Evolutionary conservation across 139 green algal genomes (phyloP), one percentile per base, ranked within the genome.

Genomic region (Chloropicon primus): DNA sequence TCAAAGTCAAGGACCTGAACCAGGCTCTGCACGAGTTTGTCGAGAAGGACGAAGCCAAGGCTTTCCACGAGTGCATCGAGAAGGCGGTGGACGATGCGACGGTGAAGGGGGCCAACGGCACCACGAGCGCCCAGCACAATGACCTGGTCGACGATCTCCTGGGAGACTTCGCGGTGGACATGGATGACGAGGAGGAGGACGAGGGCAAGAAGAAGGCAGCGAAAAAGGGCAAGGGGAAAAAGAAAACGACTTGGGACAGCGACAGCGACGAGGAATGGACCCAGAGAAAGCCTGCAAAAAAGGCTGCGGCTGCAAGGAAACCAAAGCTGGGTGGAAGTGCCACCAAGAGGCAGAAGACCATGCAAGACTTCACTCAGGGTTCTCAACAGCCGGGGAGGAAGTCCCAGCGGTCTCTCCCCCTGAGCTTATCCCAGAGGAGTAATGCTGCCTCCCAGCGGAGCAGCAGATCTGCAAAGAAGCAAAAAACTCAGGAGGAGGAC

Each of bases 11-110:
- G 83, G 82, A 83, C 24, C 41, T 86, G 53, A 73, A 54, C 73
- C 21, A 26, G 21, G 92, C 92, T 10, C 82, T 97, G 79, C 86
- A 93, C 79, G 76, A 91, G 29, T 97, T 94, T 83, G 93, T 97
- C 28, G 90, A 96, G 27, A 97, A 97, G 85, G 93, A 97, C 41
- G 90, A 97, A 41, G 93, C 90, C 84, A 74, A 84, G 54, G 81
- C 86, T 2, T 73, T 90, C 41, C 41, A 62, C 41, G 41, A 5
- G 10, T 62, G 41, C 41, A 62, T 62, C 17, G 41, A 62, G 10
- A 62, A 62, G 41, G 41, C 41, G 41, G 41, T 62, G 41, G 41
- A 62, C 41, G 17, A 17, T 5, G 41, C 41, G 10, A 62, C 41
- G 5, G 5, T 17, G 41, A 62, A 17, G 41, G 41, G 17, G 41